phyloP scores from a whole-genome alignment of 2,329 filamentous ascomycete species.

The Zymoseptoria passerinii region DNA sequence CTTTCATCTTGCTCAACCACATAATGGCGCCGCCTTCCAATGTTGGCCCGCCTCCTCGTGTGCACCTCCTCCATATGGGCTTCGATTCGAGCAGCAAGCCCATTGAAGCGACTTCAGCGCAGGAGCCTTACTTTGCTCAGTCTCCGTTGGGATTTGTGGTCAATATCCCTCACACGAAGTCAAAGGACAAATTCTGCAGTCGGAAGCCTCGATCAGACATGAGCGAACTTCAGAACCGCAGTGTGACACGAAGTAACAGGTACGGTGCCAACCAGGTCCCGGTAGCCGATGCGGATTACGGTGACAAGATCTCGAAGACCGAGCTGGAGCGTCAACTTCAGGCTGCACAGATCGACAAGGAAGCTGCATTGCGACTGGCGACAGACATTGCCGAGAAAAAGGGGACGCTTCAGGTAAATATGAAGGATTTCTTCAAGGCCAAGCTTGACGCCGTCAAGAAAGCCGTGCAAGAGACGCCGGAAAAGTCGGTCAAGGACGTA shows the following conservation, averaged over 20 bases:
- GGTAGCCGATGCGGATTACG: too few relatives aligned
- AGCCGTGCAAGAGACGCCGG: conserved; percentile 73
- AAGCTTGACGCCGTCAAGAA: conserved; percentile 73
- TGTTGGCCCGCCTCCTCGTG: background rate
- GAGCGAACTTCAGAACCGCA: background rate
- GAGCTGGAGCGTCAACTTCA: conserved; percentile 21
- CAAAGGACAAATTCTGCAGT: background rate
- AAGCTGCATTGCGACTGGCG: conserved; percentile 31
- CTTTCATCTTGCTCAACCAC: background rate
- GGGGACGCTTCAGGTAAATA: conserved; percentile 69
- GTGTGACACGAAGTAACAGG: too few relatives aligned
- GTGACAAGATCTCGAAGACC: background rate
- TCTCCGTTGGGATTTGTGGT: background rate
- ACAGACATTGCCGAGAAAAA: conserved; percentile 34
- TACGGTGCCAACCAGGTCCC: too few relatives aligned
- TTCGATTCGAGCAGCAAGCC: background rate
- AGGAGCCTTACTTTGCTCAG: background rate
- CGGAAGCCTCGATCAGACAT: background rate
- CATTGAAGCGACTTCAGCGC: background rate
- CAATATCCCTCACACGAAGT: background rate
- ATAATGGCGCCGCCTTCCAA: background rate
- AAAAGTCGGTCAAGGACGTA: conserved; percentile 75
- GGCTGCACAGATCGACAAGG: conserved; percentile 22
- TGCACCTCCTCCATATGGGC: background rate
- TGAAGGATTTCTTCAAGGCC: conserved; percentile 53